Base-by-base conservation (phyloP, 2,329 filamentous ascomycete genomes). In the Cladosporium sphaerospermum region DNA sequence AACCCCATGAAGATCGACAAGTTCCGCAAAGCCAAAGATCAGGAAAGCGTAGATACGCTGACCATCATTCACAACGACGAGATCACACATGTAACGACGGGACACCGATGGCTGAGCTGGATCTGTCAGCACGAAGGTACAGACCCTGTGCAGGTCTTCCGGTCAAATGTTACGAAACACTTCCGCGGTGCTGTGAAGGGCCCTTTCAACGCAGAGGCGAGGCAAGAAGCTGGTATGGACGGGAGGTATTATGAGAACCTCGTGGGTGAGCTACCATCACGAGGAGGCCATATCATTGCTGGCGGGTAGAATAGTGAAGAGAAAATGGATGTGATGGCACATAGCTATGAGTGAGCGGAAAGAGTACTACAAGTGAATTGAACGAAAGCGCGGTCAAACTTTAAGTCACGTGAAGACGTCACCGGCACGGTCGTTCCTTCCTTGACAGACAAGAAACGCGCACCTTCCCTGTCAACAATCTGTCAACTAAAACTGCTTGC, bases 11-110 rank as follows among this genome's bases (percentile, higher is more conserved):
- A 48, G n/a, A 56, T 56, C 16, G 47, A 47, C 18, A 54, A 54
- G 33, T 56, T 56, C 48, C 47, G 52, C 13, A 56, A 52, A 34
- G 53, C 52, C 10, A 48, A 52, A 16, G 55, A 56, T 37, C 19
- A 48, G 18, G 55, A 56, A 31, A 54, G 52, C 33, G 55, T 56
- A n/a, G 55, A 54, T 11, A 49, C 45, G 9, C 34, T 56, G 16
- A 48, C 52, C 32, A 54, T 56, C 18, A 56, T 56, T 10, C 55
- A 56, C 42, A 50, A 49, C 14, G 55, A 56, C 9, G 55, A 56
- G 43, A 54, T 56, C 9, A 56, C 55, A 11, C 55, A 56, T 43
- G 55, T 56, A 2, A 56, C 55, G 13, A 56, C 55, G 9, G 55
- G 55, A 13, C 55, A 56, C 18, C 47, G 55, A 10, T 56, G 55